These are phyloP conservation scores for Dentipellis sp. DNA, from an alignment of 768 basidiomycete genomes.

Conservation along the genomic window DNA sequence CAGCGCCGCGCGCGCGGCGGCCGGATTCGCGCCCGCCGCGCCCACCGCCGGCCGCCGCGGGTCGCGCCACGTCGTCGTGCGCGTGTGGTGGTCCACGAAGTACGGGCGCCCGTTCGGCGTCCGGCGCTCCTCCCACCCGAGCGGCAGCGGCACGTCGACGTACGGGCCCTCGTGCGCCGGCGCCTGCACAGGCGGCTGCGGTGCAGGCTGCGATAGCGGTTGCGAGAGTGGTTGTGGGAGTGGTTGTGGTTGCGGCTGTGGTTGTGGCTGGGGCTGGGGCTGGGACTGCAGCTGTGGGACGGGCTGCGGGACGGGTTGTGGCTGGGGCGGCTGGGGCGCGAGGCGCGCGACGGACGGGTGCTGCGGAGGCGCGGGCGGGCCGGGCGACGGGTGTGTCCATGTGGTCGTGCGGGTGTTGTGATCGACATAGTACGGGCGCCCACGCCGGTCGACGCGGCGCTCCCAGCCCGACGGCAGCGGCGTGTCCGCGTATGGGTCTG, in stretches of 20 bases:
- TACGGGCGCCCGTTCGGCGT: slow-evolving; percentile 80
- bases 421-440: slow-evolving; percentile 79
- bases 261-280: slow-evolving; percentile 12
- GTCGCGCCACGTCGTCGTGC: slow-evolving; percentile 90
- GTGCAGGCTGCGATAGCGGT: slow-evolving; percentile 11
- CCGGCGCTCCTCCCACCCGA: slow-evolving; percentile 88
- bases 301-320: slow-evolving; percentile 4
- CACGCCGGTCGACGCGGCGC: slow-evolving; percentile 62
- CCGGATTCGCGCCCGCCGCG: slow-evolving; percentile 30
- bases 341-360: slow-evolving; percentile 13
- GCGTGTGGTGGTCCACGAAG: slow-evolving; percentile 68
- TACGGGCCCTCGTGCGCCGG: slow-evolving; percentile 26
- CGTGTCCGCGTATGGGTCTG: slow-evolving; percentile 49
- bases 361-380: slow-evolving; percentile 15
- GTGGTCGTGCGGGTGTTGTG: slow-evolving; percentile 75
- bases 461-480: slow-evolving; percentile 80
- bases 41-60: slow-evolving; percentile 56
- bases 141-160: slow-evolving; percentile 64
- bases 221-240: background rate
- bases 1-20: slow-evolving; percentile 35
- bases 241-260: slow-evolving; percentile 7
- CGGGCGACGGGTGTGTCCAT: slow-evolving; percentile 53
- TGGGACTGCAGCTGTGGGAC: slow-evolving; percentile 1
- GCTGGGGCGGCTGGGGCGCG: slow-evolving; percentile 1
- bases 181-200: slow-evolving; percentile 3